phyloP scores from a whole-genome alignment of 148 eudicot genomes.

The Dysphania ambrosioides region DNA sequence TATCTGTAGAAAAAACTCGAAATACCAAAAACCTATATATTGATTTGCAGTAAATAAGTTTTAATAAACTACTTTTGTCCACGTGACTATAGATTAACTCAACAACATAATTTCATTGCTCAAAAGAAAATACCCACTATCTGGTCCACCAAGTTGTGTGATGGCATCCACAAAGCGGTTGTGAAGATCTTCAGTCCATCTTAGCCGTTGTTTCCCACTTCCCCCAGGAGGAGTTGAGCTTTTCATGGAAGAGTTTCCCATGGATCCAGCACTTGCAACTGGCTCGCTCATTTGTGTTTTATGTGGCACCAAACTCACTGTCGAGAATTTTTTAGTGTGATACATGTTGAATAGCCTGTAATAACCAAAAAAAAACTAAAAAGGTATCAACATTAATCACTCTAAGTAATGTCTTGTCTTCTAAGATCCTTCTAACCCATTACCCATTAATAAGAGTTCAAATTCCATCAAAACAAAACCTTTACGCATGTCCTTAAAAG shows the following conservation, averaged over 20 bases:
- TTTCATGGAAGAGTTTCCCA: conserved; percentile 39
- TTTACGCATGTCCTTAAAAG: background rate
- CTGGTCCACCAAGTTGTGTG: conserved; percentile 80
- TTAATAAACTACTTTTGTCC: background rate
- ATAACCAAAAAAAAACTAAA: conserved; percentile 5
- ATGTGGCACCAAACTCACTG: conserved; percentile 47
- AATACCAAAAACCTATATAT: background rate
- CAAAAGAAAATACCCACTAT: conserved; percentile 55
- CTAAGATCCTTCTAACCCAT: background rate
- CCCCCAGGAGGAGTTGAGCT: conserved; percentile 42
- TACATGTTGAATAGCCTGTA: conserved; percentile 40
- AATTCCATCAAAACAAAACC: background rate
- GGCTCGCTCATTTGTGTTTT: conserved; percentile 47
- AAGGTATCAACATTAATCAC: conserved; percentile 5
- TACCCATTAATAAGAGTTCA: background rate
- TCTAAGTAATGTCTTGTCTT: background rate
- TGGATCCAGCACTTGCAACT: conserved; percentile 32
- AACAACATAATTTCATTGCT: conserved; percentile 21
- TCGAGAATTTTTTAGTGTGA: conserved; percentile 44
- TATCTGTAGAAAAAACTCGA: background rate
- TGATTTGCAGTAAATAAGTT: background rate
- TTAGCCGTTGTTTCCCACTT: conserved; percentile 53
- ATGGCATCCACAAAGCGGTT: conserved; percentile 68
- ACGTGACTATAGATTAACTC: background rate
- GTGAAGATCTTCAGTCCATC: conserved; percentile 74